Percentiles rank a stretch among this genome's conserved stretches.
These are phyloP conservation scores for Pichiaceae sp. DNA, from an alignment of 1,139 yeast genomes.

Conservation along the genomic window DNA sequence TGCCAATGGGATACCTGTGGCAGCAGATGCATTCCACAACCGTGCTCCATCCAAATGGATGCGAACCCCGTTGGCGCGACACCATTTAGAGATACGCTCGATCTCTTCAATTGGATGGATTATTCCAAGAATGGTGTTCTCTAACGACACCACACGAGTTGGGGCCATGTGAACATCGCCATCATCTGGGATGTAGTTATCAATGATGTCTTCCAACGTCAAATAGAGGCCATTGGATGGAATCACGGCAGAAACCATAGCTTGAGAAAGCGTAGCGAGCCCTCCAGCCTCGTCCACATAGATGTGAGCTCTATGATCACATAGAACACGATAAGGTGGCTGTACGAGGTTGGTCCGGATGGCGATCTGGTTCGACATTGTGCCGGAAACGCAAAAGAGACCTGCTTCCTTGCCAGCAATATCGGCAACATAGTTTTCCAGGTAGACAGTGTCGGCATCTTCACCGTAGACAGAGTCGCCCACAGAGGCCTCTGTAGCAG, in stretches of 20 bases:
- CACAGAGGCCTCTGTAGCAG: slow-evolving; percentile 49
- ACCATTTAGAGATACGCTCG: slow-evolving; percentile 61
- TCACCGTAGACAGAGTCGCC: slow-evolving; percentile 92
- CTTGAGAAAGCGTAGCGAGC: slow-evolving; percentile 79
- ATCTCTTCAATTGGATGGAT: slow-evolving; percentile 81
- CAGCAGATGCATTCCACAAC: slow-evolving; percentile 82
- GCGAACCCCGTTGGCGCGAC: slow-evolving; percentile 51
- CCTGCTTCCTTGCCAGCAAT: slow-evolving; percentile 82
- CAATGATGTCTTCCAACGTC: slow-evolving; percentile 71
- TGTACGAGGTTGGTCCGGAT: slow-evolving; percentile 68
- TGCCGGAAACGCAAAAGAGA: slow-evolving; percentile 80
- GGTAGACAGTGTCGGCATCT: slow-evolving; percentile 57
- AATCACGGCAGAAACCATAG: slow-evolving; percentile 80
- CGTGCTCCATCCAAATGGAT: slow-evolving; percentile 96
- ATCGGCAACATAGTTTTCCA: slow-evolving; percentile 60
- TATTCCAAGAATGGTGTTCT: slow-evolving; percentile 82
- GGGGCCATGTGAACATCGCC: slow-evolving; percentile 89
- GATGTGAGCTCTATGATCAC: slow-evolving; percentile 83
- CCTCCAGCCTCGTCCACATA: slow-evolving; percentile 87
- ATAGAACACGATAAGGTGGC: slow-evolving; percentile 80
- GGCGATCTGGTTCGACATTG: slow-evolving; percentile 84
- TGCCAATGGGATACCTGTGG: slow-evolving; percentile 56
- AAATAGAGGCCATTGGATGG: slow-evolving; percentile 70
- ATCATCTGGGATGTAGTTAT: slow-evolving; percentile 60
- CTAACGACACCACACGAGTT: slow-evolving; percentile 75